phyloP scores from a whole-genome alignment of 176 grass and related monocot genomes.

The Cocos nucifera region DNA sequence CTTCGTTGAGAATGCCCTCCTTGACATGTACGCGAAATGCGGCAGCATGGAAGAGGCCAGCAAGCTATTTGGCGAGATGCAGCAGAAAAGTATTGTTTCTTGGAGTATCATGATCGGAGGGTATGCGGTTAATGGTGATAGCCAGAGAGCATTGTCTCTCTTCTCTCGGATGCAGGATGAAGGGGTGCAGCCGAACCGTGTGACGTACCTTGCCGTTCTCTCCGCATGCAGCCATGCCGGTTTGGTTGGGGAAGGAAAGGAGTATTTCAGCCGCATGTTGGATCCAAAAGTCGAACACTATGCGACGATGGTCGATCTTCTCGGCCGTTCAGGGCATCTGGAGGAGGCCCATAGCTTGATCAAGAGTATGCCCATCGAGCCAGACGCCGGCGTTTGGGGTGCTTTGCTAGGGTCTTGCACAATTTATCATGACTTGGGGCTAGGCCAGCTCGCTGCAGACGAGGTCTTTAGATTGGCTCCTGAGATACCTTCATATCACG shows the following conservation, averaged over 20 bases:
- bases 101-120: conserved; percentile 18
- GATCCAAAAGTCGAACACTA: conserved; percentile 8
- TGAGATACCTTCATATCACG: conserved; percentile 4
- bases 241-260: conserved; percentile 4
- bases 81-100: background rate
- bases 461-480: conserved; percentile 10
- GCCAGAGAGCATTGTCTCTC: conserved; percentile 1
- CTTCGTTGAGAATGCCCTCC: conserved; percentile 11
- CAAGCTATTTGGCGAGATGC: conserved; percentile 1
- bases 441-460: conserved; percentile 10
- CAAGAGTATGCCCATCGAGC: conserved; percentile 10
- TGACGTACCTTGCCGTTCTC: conserved; percentile 7
- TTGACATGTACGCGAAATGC: conserved; percentile 17
- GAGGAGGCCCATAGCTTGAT: conserved; percentile 10
- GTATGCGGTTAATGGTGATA: conserved; percentile 9
- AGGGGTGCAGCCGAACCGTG: conserved; percentile 2
- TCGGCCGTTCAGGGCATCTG: conserved; percentile 2
- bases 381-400: conserved; percentile 7
- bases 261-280: background rate
- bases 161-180: conserved; percentile 1
- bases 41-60: conserved; percentile 14
- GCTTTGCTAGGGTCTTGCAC: conserved; percentile 9
- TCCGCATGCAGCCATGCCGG: conserved; percentile 10
- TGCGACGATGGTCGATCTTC: conserved; percentile 13
- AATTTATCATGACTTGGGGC: background rate